phyloP scores from a whole-genome alignment of 345 rosid genomes.

The Corymbia maculata region DNA sequence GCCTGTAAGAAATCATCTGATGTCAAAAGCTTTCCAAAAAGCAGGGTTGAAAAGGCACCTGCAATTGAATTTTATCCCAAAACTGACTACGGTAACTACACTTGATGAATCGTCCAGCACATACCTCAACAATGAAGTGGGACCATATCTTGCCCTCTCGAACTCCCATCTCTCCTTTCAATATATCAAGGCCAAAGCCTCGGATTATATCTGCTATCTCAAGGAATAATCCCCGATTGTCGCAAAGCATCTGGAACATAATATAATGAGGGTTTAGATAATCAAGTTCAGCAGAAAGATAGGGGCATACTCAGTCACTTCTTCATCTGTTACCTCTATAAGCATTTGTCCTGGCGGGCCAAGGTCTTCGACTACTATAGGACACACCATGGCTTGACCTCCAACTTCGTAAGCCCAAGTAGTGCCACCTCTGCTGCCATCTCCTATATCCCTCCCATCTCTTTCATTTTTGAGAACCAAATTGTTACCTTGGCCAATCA shows the following conservation, averaged over 20 bases:
- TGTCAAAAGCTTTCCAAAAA: background rate
- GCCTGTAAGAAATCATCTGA: slow-evolving; percentile 27
- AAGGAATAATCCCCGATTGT: slow-evolving; percentile 63
- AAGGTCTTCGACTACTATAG: slow-evolving; percentile 80
- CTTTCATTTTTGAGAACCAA: slow-evolving; percentile 15
- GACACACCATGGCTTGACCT: slow-evolving; percentile 53
- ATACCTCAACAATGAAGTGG: slow-evolving; percentile 75
- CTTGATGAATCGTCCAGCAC: background rate
- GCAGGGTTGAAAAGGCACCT: background rate
- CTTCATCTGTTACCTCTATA: slow-evolving; percentile 46
- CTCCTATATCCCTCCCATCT: background rate
- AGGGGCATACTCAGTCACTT: background rate
- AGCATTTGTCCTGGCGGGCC: slow-evolving; percentile 66
- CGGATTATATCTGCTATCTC: slow-evolving; percentile 73
- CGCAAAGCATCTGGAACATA: slow-evolving; percentile 68
- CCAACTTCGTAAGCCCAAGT: slow-evolving; percentile 91
- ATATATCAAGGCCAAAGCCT: slow-evolving; percentile 63
- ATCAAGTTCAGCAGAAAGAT: background rate
- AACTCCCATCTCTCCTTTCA: slow-evolving; percentile 76
- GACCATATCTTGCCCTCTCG: slow-evolving; percentile 64
- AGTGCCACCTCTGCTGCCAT: slow-evolving; percentile 30
- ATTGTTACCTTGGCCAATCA: slow-evolving; percentile 25
- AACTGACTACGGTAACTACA: background rate
- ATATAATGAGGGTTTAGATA: background rate
- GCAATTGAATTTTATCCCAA: background rate